Conservation (phyloP, 148 eudicot genomes). For the Rhododendron kiyosumense region DNA sequence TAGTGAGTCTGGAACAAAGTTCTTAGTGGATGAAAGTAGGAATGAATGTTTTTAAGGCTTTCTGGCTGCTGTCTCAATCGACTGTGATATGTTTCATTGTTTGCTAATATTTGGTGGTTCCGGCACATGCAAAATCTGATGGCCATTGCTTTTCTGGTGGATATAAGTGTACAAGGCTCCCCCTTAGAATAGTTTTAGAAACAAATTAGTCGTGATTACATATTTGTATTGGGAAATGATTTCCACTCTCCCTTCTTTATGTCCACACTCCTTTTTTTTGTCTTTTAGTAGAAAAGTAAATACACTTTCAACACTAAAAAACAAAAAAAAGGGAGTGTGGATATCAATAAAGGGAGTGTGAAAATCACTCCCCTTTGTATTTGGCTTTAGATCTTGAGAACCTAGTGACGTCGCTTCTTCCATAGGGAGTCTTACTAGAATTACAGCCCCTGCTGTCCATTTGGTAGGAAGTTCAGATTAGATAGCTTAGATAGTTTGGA, state of each 20-base stretch:
- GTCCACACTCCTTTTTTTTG: too few relatives aligned
- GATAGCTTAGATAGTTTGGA: background rate
- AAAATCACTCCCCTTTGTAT: background rate
- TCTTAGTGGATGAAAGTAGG: background rate
- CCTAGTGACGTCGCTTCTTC: background rate
- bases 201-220: background rate
- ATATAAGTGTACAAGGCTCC: background rate
- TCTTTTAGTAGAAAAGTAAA: too few relatives aligned
- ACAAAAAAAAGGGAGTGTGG: too few relatives aligned
- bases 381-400: background rate
- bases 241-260: too few relatives aligned
- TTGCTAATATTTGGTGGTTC: background rate
- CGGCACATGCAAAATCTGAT: background rate
- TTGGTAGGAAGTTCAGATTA: background rate
- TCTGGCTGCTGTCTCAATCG: background rate
- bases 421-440: background rate
- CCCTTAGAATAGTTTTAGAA: background rate
- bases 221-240: background rate
- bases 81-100: background rate
- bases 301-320: background rate
- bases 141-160: background rate
- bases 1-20: background rate
- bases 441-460: background rate
- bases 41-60: background rate
- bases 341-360: background rate